These are phyloP conservation scores for Quercus engelmannii DNA, from an alignment of 306 rosid species.

Conservation along the genomic window DNA sequence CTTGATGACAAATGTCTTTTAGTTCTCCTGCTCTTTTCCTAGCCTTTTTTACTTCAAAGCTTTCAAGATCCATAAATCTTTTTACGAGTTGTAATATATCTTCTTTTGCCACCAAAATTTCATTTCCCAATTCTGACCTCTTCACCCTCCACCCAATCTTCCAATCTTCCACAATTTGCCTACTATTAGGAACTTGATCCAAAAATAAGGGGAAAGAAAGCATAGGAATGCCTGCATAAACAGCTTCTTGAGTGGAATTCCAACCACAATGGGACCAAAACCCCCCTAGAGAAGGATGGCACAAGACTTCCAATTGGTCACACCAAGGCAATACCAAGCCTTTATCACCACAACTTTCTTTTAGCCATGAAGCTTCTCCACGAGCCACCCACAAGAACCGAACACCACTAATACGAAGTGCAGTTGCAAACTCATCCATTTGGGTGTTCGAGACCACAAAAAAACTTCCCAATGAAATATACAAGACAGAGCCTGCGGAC, in stretches of 20 bases:
- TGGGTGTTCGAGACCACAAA: not conserved
- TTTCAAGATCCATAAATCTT: not conserved
- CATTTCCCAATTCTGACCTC: not conserved
- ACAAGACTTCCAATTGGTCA: not conserved
- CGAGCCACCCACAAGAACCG: not conserved
- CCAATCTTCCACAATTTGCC: not conserved
- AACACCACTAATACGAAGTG: not conserved
- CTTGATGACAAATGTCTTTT: not conserved
- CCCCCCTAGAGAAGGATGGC: not conserved
- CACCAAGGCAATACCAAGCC: not conserved
- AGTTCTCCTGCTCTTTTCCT: not conserved
- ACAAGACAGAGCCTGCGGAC: not conserved
- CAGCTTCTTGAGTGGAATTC: not conserved
- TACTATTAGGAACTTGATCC: not conserved
- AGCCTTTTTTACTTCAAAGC: not conserved
- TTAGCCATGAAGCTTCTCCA: not conserved
- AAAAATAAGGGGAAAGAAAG: not conserved
- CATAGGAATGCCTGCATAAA: not conserved
- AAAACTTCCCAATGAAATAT: not conserved
- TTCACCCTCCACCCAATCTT: not conserved
- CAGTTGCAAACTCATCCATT: not conserved
- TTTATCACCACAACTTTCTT: not conserved
- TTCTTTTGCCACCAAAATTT: not conserved
- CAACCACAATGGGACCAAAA: constrained; percentile 4
- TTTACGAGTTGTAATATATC: not conserved